Base-by-base conservation (phyloP, 441 rosid genomes). In the Mallotus japonicus region DNA sequence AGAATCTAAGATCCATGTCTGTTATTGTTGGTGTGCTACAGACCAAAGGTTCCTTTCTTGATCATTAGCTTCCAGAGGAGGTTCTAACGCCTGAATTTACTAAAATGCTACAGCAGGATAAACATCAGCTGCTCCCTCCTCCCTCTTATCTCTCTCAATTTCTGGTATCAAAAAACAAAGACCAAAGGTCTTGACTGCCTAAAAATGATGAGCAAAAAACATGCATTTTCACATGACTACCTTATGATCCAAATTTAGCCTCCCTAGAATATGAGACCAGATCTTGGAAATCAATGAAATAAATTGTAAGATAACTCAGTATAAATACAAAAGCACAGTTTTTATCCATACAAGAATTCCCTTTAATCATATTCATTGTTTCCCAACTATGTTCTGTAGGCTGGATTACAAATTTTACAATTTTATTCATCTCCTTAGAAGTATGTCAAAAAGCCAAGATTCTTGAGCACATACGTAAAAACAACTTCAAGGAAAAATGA, bases 401-500 rank as follows among this genome's bases (percentile, higher is more conserved):
- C 7, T 44, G 49, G 49, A 44, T 44, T 8, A 63, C 46, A 15
- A 34, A 49, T 50, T 65, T 28, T 46, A 53, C 19, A 8, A 13
- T 34, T 37, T 42, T 8, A 63, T 14, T 62, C 1, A 54, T 24
- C 20, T 72, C 37, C 32, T 8, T 72, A 42, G 14, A 0, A 62
- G 62, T 34, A 63, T 40, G 40, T 14, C 12, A 15, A 59, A 55
- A 70, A 47, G 37, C 47, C 51, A 77, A 1, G 28, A 40, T 56
- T 20, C 44, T 10, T 49, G 37, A 67, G 60, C 58, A 37, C 59
- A 32, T 20, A 15, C 44, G 28, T n/a, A 40, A 59, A 74, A 40
- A 44, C 46, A 54, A 76, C 46, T 50, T 46, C 14, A 2, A 47
- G 46, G 28, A 47, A 67, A 72, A 14, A 51, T 51, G 32, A 63